A percentile compares a stretch with the other conserved stretches of the same genome.
Evolutionary conservation across 106 monocot species (phyloP).

Genomic region (Acanthochlamys bracteata): DNA sequence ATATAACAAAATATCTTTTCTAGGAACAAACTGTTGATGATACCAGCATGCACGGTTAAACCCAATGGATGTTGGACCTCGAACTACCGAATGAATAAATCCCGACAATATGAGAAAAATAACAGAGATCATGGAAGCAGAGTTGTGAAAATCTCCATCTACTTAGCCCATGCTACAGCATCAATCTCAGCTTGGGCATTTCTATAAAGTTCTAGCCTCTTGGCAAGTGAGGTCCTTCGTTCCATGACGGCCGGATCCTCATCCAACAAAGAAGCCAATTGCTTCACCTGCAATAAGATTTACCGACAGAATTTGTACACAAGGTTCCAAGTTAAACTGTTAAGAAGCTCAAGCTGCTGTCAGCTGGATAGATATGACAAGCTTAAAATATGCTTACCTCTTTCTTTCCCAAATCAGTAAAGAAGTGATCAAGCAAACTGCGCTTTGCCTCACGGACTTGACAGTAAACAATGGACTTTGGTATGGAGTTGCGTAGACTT

Average conservation of each 20-base stretch:
- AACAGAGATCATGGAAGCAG: neutral
- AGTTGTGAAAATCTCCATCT: conserved; percentile 1
- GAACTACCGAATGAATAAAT: neutral
- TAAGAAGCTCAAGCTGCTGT: neutral
- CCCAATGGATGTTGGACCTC: too few species aligned
- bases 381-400: conserved; percentile 19
- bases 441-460: conserved; percentile 61
- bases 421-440: conserved; percentile 49
- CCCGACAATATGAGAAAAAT: neutral
- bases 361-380: neutral
- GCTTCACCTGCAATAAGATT: conserved; percentile 48
- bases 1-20: too few species aligned
- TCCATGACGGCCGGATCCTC: conserved; percentile 97
- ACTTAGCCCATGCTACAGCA: conserved; percentile 81
- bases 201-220: conserved; percentile 84
- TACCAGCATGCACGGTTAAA: too few species aligned
- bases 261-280: conserved; percentile 61
- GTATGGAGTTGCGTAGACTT: conserved; percentile 42
- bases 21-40: too few species aligned
- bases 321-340: too few species aligned
- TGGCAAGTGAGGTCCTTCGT: conserved; percentile 59
- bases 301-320: neutral
- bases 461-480: conserved; percentile 50
- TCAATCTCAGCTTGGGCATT: conserved; percentile 89
- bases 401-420: conserved; percentile 38